These are phyloP conservation scores for Larix sibirica DNA, from an alignment of 83 land plant genomes.

Conservation along the genomic window DNA sequence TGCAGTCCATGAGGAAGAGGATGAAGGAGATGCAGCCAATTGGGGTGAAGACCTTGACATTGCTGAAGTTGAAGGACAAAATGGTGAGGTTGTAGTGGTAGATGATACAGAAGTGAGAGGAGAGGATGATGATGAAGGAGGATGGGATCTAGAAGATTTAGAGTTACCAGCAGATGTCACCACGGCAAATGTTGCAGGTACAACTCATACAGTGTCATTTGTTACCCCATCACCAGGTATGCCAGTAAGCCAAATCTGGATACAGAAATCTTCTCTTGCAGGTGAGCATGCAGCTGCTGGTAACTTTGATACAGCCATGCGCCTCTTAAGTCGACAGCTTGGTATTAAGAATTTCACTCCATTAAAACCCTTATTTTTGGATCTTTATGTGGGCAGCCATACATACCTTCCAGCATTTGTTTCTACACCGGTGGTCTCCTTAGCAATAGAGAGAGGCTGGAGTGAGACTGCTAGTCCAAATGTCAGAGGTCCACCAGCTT, in stretches of 20 bases:
- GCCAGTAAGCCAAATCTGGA: constrained; percentile 66
- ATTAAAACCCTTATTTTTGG: constrained; percentile 45
- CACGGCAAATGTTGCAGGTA: constrained; percentile 28
- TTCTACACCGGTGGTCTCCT: constrained; percentile 45
- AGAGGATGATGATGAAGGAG: constrained; percentile 63
- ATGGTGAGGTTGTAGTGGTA: constrained; percentile 25
- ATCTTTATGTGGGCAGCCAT: constrained; percentile 65
- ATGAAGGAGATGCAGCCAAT: constrained; percentile 47
- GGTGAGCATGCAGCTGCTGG: constrained; percentile 84
- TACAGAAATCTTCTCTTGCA: constrained; percentile 65
- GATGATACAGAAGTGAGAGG: constrained; percentile 48
- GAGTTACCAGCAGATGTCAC: constrained; percentile 68
- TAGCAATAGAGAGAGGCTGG: constrained; percentile 69
- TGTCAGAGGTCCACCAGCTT: constrained; percentile 54
- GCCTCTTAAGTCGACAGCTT: constrained; percentile 59
- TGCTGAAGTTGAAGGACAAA: constrained; percentile 32
- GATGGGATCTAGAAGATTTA: constrained; percentile 85
- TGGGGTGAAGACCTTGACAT: constrained; percentile 76
- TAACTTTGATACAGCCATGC: constrained; percentile 77
- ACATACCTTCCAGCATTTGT: constrained; percentile 41
- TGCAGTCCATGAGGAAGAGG: constrained; percentile 47
- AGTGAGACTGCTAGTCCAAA: constrained; percentile 48
- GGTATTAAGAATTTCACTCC: constrained; percentile 67
- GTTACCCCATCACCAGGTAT: constrained; percentile 58
- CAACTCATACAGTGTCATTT: constrained; percentile 40